Evolutionary conservation across 2,329 filamentous ascomycete species (phyloP), one percentile per base, ranked within the genome.

Genomic region (Plenodomus biglobosus): DNA sequence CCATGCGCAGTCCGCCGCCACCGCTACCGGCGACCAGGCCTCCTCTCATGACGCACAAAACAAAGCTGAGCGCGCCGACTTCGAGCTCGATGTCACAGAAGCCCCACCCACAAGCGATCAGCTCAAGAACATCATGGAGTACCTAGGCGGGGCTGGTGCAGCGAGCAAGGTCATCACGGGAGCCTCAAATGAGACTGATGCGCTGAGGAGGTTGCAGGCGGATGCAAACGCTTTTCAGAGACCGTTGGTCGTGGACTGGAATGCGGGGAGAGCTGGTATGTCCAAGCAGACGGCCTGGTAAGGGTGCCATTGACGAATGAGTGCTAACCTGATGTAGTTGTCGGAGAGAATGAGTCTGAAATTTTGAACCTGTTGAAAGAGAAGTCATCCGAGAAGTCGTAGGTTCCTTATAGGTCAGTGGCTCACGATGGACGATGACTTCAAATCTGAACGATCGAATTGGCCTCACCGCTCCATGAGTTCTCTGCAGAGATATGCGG

Each of bases 181-280:
- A 5, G 92, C 94, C 4, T 81, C 73, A 19, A 83, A 85, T 55
- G 82, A 86, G 65, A 81, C 81, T 53, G 92, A 96, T 73, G 94
- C 92, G 2, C 59, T 96, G 66, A 87, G 82, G 74, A 87, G 83
- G 74, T 85, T 95, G 65, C 88, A 87, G 71, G 80, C 87, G 73
- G 85, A 82, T 72, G 74, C 76, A 1, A 79, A 84, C 22, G 83
- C 73, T 62, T 92, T 97, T 71, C 76, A 87, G 63, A 76, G 86
- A 58, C 92, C 92, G 20, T 75, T 96, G 70, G 89, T 94, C 76
- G 92, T 97, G 43, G 92, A 97, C 71, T 97, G 94, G 94, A 90
- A 87, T 69, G 92, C 92, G 71, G 94, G 92, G 56, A 88, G 85
- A 71, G 92, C 86, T 39, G 78, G 88, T 75, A 72, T 46, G 75